phyloP scores from a whole-genome alignment of 2,329 filamentous ascomycete species.

The Colletotrichum endophyticum region DNA sequence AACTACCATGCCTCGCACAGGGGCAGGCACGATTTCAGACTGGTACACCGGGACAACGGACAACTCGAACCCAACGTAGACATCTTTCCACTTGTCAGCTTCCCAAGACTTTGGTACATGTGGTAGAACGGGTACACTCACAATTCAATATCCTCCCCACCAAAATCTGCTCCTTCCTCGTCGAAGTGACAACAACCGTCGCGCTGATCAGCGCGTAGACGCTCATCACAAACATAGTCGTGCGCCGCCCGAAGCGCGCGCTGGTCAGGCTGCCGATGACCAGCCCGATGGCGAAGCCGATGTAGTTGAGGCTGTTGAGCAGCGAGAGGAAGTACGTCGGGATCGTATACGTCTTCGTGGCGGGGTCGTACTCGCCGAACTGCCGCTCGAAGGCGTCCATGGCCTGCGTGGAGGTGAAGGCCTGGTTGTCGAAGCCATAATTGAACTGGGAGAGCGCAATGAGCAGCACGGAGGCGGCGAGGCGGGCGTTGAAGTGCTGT shows the following conservation, averaged over 20 bases:
- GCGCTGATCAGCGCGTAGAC: conserved; percentile 36
- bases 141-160: conserved; percentile 39
- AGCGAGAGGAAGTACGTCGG: conserved; percentile 37
- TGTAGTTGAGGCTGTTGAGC: conserved; percentile 37
- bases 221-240: conserved; percentile 41
- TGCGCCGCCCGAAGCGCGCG: conserved; percentile 34
- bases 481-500: conserved; percentile 12
- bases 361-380: conserved; percentile 32
- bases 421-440: conserved; percentile 42
- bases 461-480: conserved; percentile 25
- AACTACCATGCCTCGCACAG: conserved; percentile 36
- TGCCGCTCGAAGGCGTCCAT: conserved; percentile 39
- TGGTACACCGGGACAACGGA: conserved; percentile 40
- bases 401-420: conserved; percentile 39
- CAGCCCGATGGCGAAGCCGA: conserved; percentile 34
- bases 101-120: neutral
- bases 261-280: conserved; percentile 28
- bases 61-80: conserved; percentile 45
- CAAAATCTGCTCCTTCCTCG: conserved; percentile 34
- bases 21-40: conserved; percentile 35
- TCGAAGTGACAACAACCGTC: conserved; percentile 35
- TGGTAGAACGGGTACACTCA: neutral
- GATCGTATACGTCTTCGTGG: conserved; percentile 25
- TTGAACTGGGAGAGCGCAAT: conserved; percentile 41
- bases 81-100: conserved; percentile 13